These are phyloP conservation scores for Xylariomycetidae sp. DNA, from an alignment of 2,329 filamentous ascomycete species.

Conservation along the genomic window DNA sequence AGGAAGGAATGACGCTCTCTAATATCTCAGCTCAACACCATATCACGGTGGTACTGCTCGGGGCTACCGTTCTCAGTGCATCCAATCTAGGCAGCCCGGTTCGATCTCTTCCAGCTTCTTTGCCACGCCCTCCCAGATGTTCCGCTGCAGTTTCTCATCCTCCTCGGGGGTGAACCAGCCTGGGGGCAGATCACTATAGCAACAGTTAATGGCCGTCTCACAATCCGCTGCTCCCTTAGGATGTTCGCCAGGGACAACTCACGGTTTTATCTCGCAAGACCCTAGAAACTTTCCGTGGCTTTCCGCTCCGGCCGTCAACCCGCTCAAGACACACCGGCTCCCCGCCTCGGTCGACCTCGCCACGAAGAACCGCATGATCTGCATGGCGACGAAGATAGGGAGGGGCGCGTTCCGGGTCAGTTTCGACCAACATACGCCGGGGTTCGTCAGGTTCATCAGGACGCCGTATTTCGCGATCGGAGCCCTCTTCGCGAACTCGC, in stretches of 20 bases:
- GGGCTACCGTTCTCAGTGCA: no score
- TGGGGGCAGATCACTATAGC: not conserved
- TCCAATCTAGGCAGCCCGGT: no score
- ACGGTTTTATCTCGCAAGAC: constrained; percentile 2
- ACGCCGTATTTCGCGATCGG: constrained; percentile 21
- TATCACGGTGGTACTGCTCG: no score
- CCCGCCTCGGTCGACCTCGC: constrained; percentile 2
- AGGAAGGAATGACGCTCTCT: no score
- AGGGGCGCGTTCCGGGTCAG: constrained; percentile 7
- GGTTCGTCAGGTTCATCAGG: constrained; percentile 26
- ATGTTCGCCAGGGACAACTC: not conserved
- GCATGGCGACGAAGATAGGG: not conserved
- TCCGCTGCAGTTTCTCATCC: not conserved
- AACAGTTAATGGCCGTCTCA: no score
- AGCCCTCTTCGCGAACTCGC: constrained; percentile 20
- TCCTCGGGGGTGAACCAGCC: constrained; percentile 1
- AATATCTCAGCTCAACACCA: no score
- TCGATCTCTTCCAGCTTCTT: constrained; percentile 1
- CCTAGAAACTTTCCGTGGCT: constrained; percentile 1
- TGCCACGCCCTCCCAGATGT: constrained; percentile 2
- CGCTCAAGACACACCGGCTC: constrained; percentile 3
- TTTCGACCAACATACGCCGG: constrained; percentile 24
- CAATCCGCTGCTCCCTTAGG: not conserved
- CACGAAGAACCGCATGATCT: not conserved
- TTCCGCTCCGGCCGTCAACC: not conserved